A percentile compares a stretch with the other conserved stretches of the same genome.
Evolutionary conservation across 169 alveolate genomes (phyloP).

Genomic region (Eimeria praecox): DNA sequence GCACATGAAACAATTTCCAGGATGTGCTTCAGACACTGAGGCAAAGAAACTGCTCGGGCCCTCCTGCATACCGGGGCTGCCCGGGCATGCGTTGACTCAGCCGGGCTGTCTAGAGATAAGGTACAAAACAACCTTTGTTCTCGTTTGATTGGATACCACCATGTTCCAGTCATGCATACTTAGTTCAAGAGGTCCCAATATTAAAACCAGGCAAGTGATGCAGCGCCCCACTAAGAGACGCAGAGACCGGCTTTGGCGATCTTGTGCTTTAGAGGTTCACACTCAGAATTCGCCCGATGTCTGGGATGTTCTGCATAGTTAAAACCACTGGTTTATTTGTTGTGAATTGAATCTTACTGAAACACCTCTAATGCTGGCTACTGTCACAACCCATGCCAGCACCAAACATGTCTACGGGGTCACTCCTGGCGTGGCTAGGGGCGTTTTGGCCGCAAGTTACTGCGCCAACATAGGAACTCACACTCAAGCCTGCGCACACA

Average conservation of each 20-base stretch:
- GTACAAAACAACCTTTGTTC: not conserved
- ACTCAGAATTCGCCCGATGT: not conserved
- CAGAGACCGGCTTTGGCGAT: not conserved
- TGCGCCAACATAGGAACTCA: not conserved
- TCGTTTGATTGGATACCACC: not conserved
- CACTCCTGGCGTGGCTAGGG: not conserved
- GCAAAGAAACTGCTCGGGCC: conserved; percentile 13
- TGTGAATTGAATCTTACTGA: not conserved
- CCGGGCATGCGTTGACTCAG: conserved; percentile 7
- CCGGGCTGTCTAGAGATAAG: not conserved
- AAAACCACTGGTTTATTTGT: not conserved
- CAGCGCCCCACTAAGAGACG: not conserved
- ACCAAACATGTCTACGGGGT: not conserved
- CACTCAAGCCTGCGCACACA: not conserved
- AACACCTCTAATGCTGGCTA: not conserved
- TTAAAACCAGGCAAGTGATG: conserved; percentile 10
- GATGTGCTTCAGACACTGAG: not conserved
- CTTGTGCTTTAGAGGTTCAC: not conserved
- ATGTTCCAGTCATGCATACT: not conserved
- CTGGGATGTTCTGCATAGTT: not conserved
- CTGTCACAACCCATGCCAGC: not conserved
- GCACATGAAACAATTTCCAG: not conserved
- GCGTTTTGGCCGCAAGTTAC: not conserved
- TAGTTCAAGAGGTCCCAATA: not conserved
- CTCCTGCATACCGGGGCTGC: conserved; percentile 26